These are phyloP conservation scores for Geoglossum glabrum DNA, from an alignment of 495 filamentous ascomycete genomes.

Conservation along the genomic window DNA sequence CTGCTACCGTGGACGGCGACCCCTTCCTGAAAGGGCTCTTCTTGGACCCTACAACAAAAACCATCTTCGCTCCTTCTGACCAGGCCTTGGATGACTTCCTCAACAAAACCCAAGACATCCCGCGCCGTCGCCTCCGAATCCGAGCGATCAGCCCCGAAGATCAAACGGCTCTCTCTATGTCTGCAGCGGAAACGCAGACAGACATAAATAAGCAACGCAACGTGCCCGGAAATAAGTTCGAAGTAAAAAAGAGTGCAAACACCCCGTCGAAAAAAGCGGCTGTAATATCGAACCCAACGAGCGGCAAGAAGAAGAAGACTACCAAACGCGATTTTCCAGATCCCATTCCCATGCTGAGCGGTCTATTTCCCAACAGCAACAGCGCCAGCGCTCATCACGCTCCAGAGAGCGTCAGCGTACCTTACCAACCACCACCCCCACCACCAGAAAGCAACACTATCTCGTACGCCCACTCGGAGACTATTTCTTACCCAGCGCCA, in stretches of 20 bases:
- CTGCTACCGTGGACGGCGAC: constrained; percentile 14
- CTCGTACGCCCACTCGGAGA: too few species aligned
- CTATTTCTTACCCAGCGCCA: too few species aligned
- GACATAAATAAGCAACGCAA: neutral
- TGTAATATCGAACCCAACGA: neutral
- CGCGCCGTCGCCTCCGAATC: neutral
- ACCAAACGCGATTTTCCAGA: neutral
- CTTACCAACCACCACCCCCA: too few species aligned
- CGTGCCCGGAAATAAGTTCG: neutral
- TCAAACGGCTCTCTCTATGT: neutral
- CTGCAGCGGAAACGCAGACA: too few species aligned
- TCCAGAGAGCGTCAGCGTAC: too few species aligned
- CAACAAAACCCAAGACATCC: neutral
- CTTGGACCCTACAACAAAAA: constrained; percentile 12
- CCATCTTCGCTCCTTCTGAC: constrained; percentile 18
- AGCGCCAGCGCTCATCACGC: too few species aligned
- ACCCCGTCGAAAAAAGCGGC: neutral
- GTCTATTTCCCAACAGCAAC: too few species aligned
- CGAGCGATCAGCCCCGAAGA: neutral
- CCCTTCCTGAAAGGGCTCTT: constrained; percentile 12
- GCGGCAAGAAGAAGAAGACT: too few species aligned
- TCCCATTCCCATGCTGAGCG: too few species aligned
- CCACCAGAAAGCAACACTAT: too few species aligned
- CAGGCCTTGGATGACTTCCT: neutral
- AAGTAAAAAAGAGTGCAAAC: neutral